Conservation (phyloP, 2,329 filamentous ascomycete genomes). For the Penicillium hesseltinei region DNA sequence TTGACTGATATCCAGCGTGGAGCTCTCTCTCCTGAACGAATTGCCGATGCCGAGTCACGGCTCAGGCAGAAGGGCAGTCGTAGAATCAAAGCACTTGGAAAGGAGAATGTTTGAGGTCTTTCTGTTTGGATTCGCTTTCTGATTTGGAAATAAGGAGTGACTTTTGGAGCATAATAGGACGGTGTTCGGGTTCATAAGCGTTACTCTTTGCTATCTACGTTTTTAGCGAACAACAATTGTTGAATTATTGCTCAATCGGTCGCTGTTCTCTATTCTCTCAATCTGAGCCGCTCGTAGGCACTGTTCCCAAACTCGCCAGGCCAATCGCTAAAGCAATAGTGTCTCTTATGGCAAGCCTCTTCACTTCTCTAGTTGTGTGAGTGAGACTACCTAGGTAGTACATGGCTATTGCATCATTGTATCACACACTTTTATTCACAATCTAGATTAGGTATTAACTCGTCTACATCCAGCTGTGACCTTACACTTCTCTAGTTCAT, state of each 20-base stretch:
- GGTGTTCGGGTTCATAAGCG: constrained; percentile 1
- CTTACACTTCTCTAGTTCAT: background rate
- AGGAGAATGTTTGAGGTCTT: constrained; percentile 28
- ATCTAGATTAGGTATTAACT: background rate
- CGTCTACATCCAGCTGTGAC: background rate
- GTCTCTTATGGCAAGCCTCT: background rate
- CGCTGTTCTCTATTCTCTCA: background rate
- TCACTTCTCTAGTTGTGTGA: background rate
- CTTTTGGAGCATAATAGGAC: background rate
- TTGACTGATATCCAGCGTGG: constrained; percentile 25
- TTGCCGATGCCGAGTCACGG: constrained; percentile 36
- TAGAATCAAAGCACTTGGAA: constrained; percentile 30
- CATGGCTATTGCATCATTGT: background rate
- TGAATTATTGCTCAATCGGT: background rate
- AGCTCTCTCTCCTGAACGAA: constrained; percentile 32
- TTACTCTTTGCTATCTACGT: background rate
- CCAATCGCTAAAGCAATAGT: background rate
- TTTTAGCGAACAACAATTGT: constrained; percentile 2
- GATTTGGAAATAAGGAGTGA: constrained; percentile 3
- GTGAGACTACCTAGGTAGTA: background rate
- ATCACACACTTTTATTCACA: background rate
- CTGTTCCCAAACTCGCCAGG: background rate
- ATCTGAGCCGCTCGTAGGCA: background rate
- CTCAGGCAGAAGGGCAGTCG: constrained; percentile 31
- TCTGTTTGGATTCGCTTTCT: background rate